phyloP scores from a whole-genome alignment of 2,329 filamentous ascomycete species.

The Pezicula radicicola region DNA sequence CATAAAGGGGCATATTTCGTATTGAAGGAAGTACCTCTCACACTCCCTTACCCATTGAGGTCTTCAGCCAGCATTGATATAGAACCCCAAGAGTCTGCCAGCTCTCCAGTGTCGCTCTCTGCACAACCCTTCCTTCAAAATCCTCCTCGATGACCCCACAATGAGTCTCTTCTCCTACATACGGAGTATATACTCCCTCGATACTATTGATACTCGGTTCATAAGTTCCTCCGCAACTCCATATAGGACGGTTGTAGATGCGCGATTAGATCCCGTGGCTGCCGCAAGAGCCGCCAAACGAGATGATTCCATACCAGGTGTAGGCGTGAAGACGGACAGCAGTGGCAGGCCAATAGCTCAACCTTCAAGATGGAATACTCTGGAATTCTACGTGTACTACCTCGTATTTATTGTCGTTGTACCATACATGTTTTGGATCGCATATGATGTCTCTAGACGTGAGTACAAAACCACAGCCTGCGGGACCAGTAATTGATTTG shows the following conservation, averaged over 20 bases:
- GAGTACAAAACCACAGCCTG: conserved; percentile 28
- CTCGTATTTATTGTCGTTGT: conserved; percentile 62
- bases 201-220: conserved; percentile 71
- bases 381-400: conserved; percentile 83
- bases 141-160: conserved; percentile 15
- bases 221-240: conserved; percentile 68
- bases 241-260: conserved; percentile 55
- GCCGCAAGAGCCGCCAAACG: conserved; percentile 24
- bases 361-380: conserved; percentile 78
- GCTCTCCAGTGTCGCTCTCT: neutral
- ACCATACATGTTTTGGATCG: conserved; percentile 88
- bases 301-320: conserved; percentile 22
- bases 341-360: conserved; percentile 43
- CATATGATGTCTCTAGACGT: conserved; percentile 83
- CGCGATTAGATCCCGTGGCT: conserved; percentile 39
- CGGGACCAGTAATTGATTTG: conserved; percentile 9
- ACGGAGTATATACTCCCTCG: conserved; percentile 58
- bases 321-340: conserved; percentile 32
- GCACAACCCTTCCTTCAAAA: neutral
- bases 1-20: too few relatives aligned
- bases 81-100: too few relatives aligned
- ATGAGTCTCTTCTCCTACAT: conserved; percentile 38
- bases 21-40: too few relatives aligned
- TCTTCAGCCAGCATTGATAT: too few relatives aligned
- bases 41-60: too few relatives aligned